These are phyloP conservation scores for Gyrodon lividus DNA, from an alignment of 768 basidiomycete species.

Conservation along the genomic window DNA sequence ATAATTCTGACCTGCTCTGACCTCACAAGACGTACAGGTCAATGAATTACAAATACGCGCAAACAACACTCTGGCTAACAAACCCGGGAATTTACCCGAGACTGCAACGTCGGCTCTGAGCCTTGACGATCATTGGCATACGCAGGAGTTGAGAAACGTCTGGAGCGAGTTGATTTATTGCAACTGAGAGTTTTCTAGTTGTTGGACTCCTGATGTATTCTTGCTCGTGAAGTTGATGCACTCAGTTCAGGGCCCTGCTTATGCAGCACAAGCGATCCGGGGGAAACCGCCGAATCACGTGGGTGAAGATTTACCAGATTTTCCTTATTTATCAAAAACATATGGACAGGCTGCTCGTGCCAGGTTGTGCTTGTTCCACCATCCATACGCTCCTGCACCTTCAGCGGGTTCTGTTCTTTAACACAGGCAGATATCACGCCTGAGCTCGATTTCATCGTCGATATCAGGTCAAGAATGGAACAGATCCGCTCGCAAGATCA, in stretches of 20 bases:
- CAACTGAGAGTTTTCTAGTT: too few relatives aligned
- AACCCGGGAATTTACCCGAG: too few relatives aligned
- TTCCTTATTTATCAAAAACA: neutral
- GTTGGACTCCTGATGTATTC: too few relatives aligned
- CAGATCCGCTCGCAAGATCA: slow-evolving; percentile 26
- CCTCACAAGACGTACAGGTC: neutral
- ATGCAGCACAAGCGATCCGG: neutral
- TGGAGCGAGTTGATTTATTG: too few relatives aligned
- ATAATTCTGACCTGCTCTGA: neutral
- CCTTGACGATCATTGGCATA: too few relatives aligned
- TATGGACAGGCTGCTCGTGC: slow-evolving; percentile 2
- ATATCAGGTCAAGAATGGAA: slow-evolving; percentile 15
- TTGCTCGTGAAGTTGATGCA: neutral
- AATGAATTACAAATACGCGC: slow-evolving; percentile 7
- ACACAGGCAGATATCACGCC: neutral
- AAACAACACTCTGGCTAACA: neutral
- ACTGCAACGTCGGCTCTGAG: too few relatives aligned
- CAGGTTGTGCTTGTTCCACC: slow-evolving; percentile 8
- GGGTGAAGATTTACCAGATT: slow-evolving; percentile 1
- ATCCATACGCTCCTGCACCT: neutral
- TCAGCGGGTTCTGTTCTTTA: neutral
- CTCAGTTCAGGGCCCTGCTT: neutral
- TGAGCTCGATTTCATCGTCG: neutral
- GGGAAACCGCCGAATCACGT: slow-evolving; percentile 13
- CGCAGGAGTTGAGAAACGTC: too few relatives aligned